Evolutionary conservation across 2,329 filamentous ascomycete species (phyloP), one percentile per base, ranked within the genome.

Genomic region (Penicillium sp.): DNA sequence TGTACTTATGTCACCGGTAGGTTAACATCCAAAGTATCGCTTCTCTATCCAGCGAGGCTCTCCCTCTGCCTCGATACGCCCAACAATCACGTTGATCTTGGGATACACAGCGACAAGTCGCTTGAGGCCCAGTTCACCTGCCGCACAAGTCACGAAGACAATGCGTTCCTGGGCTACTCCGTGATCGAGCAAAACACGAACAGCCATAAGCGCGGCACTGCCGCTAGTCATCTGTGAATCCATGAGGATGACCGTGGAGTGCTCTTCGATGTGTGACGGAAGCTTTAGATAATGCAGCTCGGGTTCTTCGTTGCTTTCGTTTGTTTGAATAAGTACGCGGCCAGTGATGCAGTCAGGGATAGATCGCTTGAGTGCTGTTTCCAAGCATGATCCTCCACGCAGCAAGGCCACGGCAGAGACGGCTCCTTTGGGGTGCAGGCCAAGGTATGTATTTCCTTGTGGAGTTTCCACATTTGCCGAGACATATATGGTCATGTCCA

Each of bases 151-250:
- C 38, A 96, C 92, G 70, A 97, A 88, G 32, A 97, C 90, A 60
- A 99, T 96, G 60, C 82, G 87, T 43, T 90, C 84, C 68, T 94
- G 87, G 5, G 84, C 77, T 6, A 97, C 92, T 10, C 94, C 94
- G 68, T 97, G 92, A 71, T 99, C 94, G 14, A 96, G 86, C 49
- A 99, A 78, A n/a, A 97, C 90, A 67, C 94, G 89, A 40, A 97
- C 92, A 1, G 94, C 92, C 94, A 99, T 99, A 54, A 99, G 77
- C 4, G 85, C 85, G 11, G 85, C 84, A 34, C 92, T 93, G 41
- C 94, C 94, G 57, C 88, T 92, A 24, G 90, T 91, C 89, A 97
- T 97, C 70, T 99, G 94, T 13, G 92, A 88, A 72, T 97, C 94
- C 18, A 97, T 79, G 7, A 99, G 79, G 56, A 99, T 79, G 16